A percentile compares a stretch with the other conserved stretches of the same genome.
These are phyloP conservation scores for Mortierella sp. DNA, from an alignment of 371 early-diverging fungal species.

Conservation along the genomic window DNA sequence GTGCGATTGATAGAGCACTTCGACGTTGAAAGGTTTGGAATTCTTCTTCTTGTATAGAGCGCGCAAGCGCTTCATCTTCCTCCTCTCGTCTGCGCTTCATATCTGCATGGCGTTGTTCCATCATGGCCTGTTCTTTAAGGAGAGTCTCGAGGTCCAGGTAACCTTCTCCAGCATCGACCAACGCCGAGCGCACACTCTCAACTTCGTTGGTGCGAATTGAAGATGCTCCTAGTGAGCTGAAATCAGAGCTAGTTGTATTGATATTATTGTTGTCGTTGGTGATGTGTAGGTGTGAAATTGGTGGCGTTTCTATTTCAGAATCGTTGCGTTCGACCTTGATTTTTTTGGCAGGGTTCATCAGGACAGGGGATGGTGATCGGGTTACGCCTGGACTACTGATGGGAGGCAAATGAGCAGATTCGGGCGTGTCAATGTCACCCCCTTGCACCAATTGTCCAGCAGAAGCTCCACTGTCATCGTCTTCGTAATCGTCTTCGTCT, in stretches of 20 bases:
- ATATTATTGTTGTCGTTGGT: not conserved
- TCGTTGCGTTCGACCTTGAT: constrained; percentile 3
- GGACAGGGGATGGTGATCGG: constrained; percentile 10
- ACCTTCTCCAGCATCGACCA: constrained; percentile 36
- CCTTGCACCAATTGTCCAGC: not conserved
- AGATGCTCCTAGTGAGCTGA: not conserved
- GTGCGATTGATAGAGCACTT: not conserved
- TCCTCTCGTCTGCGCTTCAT: constrained; percentile 48
- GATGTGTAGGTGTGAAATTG: constrained; percentile 14
- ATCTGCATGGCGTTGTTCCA: constrained; percentile 40
- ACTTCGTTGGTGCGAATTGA: not conserved
- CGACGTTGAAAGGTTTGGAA: not conserved
- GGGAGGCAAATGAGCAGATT: constrained; percentile 9
- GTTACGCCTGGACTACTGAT: constrained; percentile 12
- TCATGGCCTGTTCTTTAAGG: constrained; percentile 31
- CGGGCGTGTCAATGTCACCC: constrained; percentile 9
- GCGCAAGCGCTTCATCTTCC: constrained; percentile 47
- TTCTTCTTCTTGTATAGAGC: constrained; percentile 47
- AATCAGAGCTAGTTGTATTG: not conserved
- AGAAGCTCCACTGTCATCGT: not conserved
- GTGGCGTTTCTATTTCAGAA: constrained; percentile 18
- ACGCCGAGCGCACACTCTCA: constrained; percentile 28
- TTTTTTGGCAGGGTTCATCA: not conserved
- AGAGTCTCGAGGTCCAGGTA: constrained; percentile 38
- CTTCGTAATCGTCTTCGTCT: constrained; percentile 7